Percentiles rank a stretch among this genome's conserved stretches.
Conservation (phyloP, 805 yeast genomes). For the Torulaspora maleeae region DNA sequence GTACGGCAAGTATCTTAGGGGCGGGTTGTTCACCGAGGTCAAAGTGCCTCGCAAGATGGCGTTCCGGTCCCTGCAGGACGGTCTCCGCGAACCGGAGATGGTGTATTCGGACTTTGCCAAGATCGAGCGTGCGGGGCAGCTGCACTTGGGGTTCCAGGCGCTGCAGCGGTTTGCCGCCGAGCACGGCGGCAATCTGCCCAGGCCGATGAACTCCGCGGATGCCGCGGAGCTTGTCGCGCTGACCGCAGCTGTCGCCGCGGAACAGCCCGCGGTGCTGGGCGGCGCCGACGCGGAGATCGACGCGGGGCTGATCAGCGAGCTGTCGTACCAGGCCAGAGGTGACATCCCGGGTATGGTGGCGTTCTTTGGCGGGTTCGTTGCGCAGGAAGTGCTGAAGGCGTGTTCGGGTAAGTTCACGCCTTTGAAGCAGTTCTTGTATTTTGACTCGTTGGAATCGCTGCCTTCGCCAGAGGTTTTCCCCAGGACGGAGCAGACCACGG, state of each 20-base stretch:
- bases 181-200: conserved; percentile 65
- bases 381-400: conserved; percentile 94
- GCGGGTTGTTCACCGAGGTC: conserved; percentile 91
- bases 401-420: conserved; percentile 96
- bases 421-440: conserved; percentile 83
- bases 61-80: conserved; percentile 61
- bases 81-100: conserved; percentile 72
- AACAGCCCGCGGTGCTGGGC: conserved; percentile 51
- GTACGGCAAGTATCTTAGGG: conserved; percentile 65
- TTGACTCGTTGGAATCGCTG: conserved; percentile 88
- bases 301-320: conserved; percentile 60
- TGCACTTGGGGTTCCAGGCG: conserved; percentile 90
- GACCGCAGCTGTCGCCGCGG: conserved; percentile 53
- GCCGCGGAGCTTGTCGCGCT: conserved; percentile 60
- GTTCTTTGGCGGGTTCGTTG: conserved; percentile 87
- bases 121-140: conserved; percentile 85
- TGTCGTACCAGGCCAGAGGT: conserved; percentile 84
- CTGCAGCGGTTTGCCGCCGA: conserved; percentile 64
- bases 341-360: conserved; percentile 88
- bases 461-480: conserved; percentile 56
- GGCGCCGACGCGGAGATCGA: conserved; percentile 50
- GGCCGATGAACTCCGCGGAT: conserved; percentile 70
- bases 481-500: conserved; percentile 66
- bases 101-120: conserved; percentile 86
- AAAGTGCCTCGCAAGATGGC: conserved; percentile 66